These are phyloP conservation scores for Gardenia jasminoides DNA, from an alignment of 257 asterid genomes.

Conservation along the genomic window DNA sequence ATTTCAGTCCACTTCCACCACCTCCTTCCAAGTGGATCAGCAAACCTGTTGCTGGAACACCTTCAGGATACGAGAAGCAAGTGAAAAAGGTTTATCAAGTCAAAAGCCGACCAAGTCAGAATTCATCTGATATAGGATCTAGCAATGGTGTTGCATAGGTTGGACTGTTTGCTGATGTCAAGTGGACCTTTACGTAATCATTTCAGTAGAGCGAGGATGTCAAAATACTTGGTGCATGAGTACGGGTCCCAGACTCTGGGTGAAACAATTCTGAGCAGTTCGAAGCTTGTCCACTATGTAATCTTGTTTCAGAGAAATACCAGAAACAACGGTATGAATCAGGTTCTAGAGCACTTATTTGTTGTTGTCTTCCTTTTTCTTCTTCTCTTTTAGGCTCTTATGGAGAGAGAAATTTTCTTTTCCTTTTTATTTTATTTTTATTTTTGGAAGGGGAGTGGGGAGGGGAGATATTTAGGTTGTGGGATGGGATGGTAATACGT, in stretches of 20 bases:
- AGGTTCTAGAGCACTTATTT: background rate
- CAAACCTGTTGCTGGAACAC: conserved; percentile 34
- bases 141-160: conserved; percentile 15
- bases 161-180: background rate
- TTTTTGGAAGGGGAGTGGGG: background rate
- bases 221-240: background rate
- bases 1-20: conserved; percentile 51
- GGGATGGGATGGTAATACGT: background rate
- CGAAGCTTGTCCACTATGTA: background rate
- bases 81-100: conserved; percentile 61
- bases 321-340: background rate
- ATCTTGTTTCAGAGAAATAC: background rate
- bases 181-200: background rate
- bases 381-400: background rate
- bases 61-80: conserved; percentile 36
- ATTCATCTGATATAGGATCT: conserved; percentile 22
- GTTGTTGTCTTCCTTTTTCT: background rate
- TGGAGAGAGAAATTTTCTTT: too few relatives aligned
- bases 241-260: background rate
- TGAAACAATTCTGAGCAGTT: background rate
- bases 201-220: background rate
- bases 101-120: conserved; percentile 33
- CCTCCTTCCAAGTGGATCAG: conserved; percentile 75
- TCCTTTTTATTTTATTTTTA: background rate
- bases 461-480: too few relatives aligned